Evolutionary conservation across 1,139 yeast genomes (phyloP).

Genomic region (Candida sp.): DNA sequence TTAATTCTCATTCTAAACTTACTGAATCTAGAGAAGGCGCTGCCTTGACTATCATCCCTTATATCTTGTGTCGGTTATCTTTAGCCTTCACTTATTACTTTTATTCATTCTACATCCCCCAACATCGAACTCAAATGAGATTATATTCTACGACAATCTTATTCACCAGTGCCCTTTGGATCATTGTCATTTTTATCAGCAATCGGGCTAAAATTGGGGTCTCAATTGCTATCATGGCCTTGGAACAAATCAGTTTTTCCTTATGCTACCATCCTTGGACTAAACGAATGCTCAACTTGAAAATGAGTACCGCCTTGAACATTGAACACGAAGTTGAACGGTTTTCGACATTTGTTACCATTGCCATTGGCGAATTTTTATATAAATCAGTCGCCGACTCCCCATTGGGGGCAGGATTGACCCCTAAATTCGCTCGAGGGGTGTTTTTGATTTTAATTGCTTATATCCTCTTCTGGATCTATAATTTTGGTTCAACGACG

Average conservation of each 20-base stretch:
- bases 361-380: conserved; percentile 65
- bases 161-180: conserved; percentile 40
- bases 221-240: conserved; percentile 34
- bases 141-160: conserved; percentile 30
- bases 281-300: conserved; percentile 37
- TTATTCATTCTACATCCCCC: conserved; percentile 50
- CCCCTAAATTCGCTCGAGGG: conserved; percentile 44
- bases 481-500: conserved; percentile 53
- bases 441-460: conserved; percentile 49
- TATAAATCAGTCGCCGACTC: conserved; percentile 53
- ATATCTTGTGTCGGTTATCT: conserved; percentile 44
- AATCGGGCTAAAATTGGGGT: conserved; percentile 47
- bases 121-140: conserved; percentile 53
- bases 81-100: conserved; percentile 29
- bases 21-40: conserved; percentile 31
- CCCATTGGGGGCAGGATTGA: conserved; percentile 48
- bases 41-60: conserved; percentile 44
- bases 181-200: conserved; percentile 42
- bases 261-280: conserved; percentile 45
- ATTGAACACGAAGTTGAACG: conserved; percentile 70
- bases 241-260: conserved; percentile 38
- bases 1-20: conserved; percentile 46
- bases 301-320: conserved; percentile 57
- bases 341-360: conserved; percentile 54
- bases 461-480: conserved; percentile 51